Evolutionary conservation across 345 rosid genomes (phyloP), one percentile per base, ranked within the genome.

Genomic region (Brassica carinata): DNA sequence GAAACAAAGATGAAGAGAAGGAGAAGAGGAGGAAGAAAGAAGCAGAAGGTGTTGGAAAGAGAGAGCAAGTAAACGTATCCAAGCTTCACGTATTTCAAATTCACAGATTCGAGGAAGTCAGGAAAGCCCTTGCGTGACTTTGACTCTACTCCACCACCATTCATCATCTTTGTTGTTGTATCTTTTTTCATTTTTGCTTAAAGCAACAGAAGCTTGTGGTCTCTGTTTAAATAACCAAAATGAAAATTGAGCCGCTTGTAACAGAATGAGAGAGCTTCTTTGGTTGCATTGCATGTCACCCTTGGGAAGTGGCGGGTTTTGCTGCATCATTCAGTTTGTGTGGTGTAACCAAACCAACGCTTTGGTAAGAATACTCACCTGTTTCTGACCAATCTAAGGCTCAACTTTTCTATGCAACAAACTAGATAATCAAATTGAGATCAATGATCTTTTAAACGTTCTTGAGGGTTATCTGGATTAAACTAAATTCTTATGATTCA

Each of bases 41-140:
- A 88, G 33, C 87, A 64, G 48, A 71, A 66, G 0, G 70, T 55
- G 15, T 43, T 27, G 26, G 82, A 75, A 26, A 85, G 84, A n/a
- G 82, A 65, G 23, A 89, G 84, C 69, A 92, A 88, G 79, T 89
- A 89, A 14, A 85, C 80, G 79, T 85, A 90, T 0, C 92, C 97
- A 19, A 88, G 90, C 80, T 72, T 87, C 19, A 90, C 89, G 58
- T 89, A 88, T 69, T 85, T 90, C 72, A 90, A 53, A 82, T 92
- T 88, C 38, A 88, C 90, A 2, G 86, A 87, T 34, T 51, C 76
- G 1, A 89, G 85, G 73, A 84, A 87, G 69, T 88, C 86, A 2
- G 97, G 97, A 64, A 86, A 67, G 55, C 84, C 72, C 2, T 69
- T 77, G 71, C 79, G 61, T 18, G 90, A 83, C n/a, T 89, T 87